Conservation (phyloP, 257 asterid genomes). For the Prunella vulgaris region DNA sequence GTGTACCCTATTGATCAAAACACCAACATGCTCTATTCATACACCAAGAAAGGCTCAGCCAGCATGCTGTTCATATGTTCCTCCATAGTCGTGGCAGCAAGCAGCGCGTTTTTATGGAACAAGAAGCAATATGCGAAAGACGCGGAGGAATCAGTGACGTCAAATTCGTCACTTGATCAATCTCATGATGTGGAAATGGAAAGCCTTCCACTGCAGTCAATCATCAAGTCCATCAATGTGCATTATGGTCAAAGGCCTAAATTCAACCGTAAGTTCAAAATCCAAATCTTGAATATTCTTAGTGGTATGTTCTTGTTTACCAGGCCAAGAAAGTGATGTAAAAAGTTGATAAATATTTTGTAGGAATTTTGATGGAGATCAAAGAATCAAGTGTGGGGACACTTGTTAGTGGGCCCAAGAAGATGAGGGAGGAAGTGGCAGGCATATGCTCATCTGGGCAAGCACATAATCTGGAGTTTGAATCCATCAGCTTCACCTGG, state of each 20-base stretch:
- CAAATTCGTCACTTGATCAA: constrained; percentile 23
- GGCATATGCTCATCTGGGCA: constrained; percentile 61
- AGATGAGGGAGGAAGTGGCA: constrained; percentile 82
- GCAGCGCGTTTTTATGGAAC: constrained; percentile 76
- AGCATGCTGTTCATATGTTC: constrained; percentile 60
- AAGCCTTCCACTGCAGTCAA: constrained; percentile 64
- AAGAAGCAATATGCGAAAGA: constrained; percentile 60
- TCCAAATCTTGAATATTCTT: neutral
- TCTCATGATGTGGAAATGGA: constrained; percentile 64
- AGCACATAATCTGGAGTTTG: constrained; percentile 64
- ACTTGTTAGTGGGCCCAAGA: constrained; percentile 81
- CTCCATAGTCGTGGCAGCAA: constrained; percentile 49
- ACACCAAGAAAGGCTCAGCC: constrained; percentile 55
- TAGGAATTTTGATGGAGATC: constrained; percentile 55
- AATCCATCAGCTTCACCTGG: constrained; percentile 94
- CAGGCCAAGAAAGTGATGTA: neutral
- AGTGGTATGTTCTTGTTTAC: neutral
- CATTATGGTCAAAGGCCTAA: constrained; percentile 82
- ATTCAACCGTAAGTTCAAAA: constrained; percentile 53
- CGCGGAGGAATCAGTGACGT: constrained; percentile 36
- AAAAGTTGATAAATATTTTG: neutral
- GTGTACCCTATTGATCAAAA: constrained; percentile 79
- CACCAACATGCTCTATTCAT: constrained; percentile 48
- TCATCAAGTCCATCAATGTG: constrained; percentile 46
- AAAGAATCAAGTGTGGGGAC: constrained; percentile 69